Evolutionary conservation across 2,329 filamentous ascomycete species (phyloP), one percentile per base, ranked within the genome.

Genomic region (Alternaria consortialis): DNA sequence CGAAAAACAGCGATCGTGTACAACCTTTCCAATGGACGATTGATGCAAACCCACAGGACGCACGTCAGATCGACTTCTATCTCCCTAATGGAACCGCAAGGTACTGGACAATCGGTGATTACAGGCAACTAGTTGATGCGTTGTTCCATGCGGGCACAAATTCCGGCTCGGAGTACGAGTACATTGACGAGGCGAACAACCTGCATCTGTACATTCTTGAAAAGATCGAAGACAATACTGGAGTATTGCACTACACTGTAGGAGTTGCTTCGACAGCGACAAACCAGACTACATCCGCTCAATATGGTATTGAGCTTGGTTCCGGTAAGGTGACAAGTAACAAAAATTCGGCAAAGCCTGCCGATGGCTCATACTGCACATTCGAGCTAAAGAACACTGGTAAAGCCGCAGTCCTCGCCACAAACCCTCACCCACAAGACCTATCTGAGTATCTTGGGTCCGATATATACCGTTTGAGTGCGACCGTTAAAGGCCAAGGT

Each of bases 11-110:
- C 17, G 81, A 81, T 62, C 62, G 66, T 5, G 29, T 53, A 2
- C 70, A 78, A 63, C 84, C 84, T 0, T 86, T 86, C 77, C 84
- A 86, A 61, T 86, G 84, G 84, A 80, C 80, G 25, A 83, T 86
- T 39, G 84, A 86, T 62, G 84, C 84, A 2, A 85, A 86, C 69
- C 84, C 84, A 0, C 75, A 85, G 61, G 84, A 86, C 57, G 84
- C 86, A 48, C 70, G 77, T 9, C 78, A 85, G 1, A 72, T 85
- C 6, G 84, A 86, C 66, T 86, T 85, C 63, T 74, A 80, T 66
- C 77, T 80, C 0, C 84, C 84, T 2, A 81, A 85, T 53, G 84
- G 84, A 25, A 82, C 81, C 0, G 73, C 79, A 1, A 71, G 79
- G 9, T 83, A 81, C 74, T 78, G 84, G 64, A 84, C 82, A 4